Evolutionary conservation across 176 grass and related monocot species (phyloP).

Genomic region (Canna indica): DNA sequence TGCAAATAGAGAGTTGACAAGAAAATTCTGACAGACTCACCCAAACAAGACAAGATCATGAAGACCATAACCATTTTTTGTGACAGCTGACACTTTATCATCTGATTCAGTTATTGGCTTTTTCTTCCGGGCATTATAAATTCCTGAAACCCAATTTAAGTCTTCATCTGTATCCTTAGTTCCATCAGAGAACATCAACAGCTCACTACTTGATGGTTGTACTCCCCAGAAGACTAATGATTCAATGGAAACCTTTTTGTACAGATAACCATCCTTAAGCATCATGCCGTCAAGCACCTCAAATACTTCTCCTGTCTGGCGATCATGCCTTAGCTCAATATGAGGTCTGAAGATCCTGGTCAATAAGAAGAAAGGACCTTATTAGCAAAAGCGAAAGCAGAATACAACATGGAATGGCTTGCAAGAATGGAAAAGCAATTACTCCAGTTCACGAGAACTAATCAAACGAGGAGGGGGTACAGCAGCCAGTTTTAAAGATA

Average conservation of each 20-base stretch:
- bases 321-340: slow-evolving; percentile 63
- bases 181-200: slow-evolving; percentile 67
- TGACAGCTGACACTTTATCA: slow-evolving; percentile 28
- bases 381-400: background rate
- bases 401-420: background rate
- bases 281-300: slow-evolving; percentile 85
- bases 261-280: slow-evolving; percentile 94
- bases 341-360: slow-evolving; percentile 71
- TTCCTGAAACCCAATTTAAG: slow-evolving; percentile 63
- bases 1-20: background rate
- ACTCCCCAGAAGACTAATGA: slow-evolving; percentile 89
- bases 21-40: slow-evolving; percentile 36
- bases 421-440: slow-evolving; percentile 14
- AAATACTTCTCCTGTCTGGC: slow-evolving; percentile 76
- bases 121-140: slow-evolving; percentile 55
- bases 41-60: slow-evolving; percentile 94
- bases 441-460: slow-evolving; percentile 91
- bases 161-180: slow-evolving; percentile 48
- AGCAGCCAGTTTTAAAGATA: slow-evolving; percentile 68
- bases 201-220: slow-evolving; percentile 63
- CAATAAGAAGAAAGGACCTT: background rate
- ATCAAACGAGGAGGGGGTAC: slow-evolving; percentile 68
- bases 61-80: slow-evolving; percentile 41
- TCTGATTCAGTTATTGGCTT: slow-evolving; percentile 20
- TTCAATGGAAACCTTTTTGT: slow-evolving; percentile 66